Percentiles rank a stretch among this genome's conserved stretches.
Conservation (phyloP, 1,284 basidiomycete species). For the Ustilago tritici region DNA sequence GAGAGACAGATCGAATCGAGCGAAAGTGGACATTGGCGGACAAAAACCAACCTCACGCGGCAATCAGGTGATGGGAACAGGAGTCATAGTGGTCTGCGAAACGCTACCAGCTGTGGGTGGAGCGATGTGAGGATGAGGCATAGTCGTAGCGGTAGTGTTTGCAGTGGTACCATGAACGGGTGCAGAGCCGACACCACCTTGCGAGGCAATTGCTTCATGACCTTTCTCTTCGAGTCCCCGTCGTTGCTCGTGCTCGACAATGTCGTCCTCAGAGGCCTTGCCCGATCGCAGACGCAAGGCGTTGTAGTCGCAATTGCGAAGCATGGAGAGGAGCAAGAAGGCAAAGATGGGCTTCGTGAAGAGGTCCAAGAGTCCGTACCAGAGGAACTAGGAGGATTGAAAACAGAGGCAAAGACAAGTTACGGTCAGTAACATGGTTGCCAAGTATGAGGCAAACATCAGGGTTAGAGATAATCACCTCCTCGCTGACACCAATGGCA, state of each 20-base stretch:
- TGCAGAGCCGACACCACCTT: conserved; percentile 5
- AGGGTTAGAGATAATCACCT: conserved; percentile 14
- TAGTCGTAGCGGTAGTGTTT: background rate
- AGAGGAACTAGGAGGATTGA: conserved; percentile 70
- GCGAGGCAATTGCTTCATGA: conserved; percentile 11
- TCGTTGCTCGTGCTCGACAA: conserved; percentile 17
- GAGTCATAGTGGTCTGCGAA: conserved; percentile 15
- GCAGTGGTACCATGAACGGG: conserved; percentile 13
- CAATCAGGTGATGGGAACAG: conserved; percentile 11
- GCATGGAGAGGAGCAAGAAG: conserved; percentile 50
- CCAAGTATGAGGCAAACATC: background rate
- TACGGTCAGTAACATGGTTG: conserved; percentile 36
- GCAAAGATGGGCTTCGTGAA: conserved; percentile 71
- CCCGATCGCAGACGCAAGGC: conserved; percentile 44
- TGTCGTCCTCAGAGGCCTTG: conserved; percentile 33
- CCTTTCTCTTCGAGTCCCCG: conserved; percentile 13
- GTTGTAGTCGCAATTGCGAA: conserved; percentile 47
- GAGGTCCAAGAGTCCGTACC: conserved; percentile 75
- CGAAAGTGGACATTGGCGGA: background rate
- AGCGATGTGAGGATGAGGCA: conserved; percentile 3
- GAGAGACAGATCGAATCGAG: background rate
- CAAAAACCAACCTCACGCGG: background rate
- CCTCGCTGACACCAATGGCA: conserved; percentile 69
- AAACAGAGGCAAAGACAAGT: conserved; percentile 41
- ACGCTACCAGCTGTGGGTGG: conserved; percentile 1